Percentiles rank a stretch among this genome's conserved stretches.
phyloP scores from a whole-genome alignment of 139 green algal genomes.

The Penium margaritaceum region DNA sequence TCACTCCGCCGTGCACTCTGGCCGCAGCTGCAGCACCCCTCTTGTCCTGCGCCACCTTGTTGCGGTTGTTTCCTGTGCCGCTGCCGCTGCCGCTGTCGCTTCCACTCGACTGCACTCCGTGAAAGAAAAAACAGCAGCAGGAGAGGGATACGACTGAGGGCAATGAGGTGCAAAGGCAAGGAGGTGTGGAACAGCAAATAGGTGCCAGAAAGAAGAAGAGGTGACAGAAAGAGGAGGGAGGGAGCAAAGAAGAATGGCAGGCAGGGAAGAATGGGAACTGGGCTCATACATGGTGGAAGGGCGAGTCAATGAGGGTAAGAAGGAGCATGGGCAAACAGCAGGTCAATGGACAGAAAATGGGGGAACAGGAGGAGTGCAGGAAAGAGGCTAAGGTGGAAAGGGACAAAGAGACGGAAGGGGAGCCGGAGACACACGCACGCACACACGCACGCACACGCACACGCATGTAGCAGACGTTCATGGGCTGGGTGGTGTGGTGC shows the following conservation, averaged over 20 bases:
- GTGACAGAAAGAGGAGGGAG: not conserved
- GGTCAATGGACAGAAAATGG: not conserved
- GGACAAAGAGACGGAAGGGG: not conserved
- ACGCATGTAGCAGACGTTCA: not conserved
- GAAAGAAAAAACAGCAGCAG: not conserved
- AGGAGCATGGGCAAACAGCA: not conserved
- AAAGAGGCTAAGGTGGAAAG: not conserved
- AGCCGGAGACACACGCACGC: not conserved
- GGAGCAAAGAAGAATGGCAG: no score
- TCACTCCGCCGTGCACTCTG: no score
- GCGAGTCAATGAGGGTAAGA: not conserved
- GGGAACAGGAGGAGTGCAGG: not conserved
- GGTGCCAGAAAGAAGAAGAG: not conserved
- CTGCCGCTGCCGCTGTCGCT: slow-evolving; percentile 45
- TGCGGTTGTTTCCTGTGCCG: slow-evolving; percentile 19
- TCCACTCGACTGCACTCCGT: slow-evolving; percentile 30
- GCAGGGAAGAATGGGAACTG: no score
- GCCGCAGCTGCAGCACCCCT: not conserved
- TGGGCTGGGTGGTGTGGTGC: not conserved
- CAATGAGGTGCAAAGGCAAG: not conserved
- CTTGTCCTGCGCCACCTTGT: not conserved
- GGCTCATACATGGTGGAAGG: not conserved
- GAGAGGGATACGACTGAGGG: no score
- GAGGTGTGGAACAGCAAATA: not conserved
- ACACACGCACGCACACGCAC: not conserved